Evolutionary conservation across 768 basidiomycete species (phyloP), one percentile per base, ranked within the genome.

Genomic region (Naganishia randhawae): DNA sequence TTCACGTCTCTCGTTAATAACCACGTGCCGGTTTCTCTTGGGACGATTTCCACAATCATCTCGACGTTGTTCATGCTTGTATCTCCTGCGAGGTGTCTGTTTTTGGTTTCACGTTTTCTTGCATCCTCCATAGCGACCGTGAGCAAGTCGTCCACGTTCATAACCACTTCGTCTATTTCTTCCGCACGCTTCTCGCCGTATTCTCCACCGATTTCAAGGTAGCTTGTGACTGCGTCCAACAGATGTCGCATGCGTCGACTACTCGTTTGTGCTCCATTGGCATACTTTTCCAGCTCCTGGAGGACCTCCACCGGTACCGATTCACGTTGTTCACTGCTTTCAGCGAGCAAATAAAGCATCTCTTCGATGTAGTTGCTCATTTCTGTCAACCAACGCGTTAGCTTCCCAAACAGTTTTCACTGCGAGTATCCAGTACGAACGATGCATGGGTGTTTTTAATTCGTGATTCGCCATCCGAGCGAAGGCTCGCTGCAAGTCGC

Each of bases 371-470:
- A 61, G n/a, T 61, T 61, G 57, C 57, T 61, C 57, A 61, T 61
- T 29, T 61, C 57, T 61, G 57, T 2, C 0, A 16, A 41, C 29
- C 11, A 35, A 22, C 25, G 11, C 14, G 37, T 61, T 39, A 61
- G 37, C 57, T 3, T 42, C 8, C 16, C 11, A 16, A 14, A 35
- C 2, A 22, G 11, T 3, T 55, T 16, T 31, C 4, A 6, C 3
- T 6, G 13, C 11, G 16, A 33, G 33, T n/a, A n/a, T 22, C 37
- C 17, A 27, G n/a, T 6, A 55, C 66, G 39, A 29, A 67, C 66
- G 78, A 70, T 79, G 78, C 39, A 79, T 53, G 8, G 78, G 78
- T 2, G 78, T 79, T n/a, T 76, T 72, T 1, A 77, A 52, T 51
- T 79, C 78, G 45, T 79, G 78, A 52, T 68, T 71, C 1, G 78